Base-by-base conservation (phyloP, 306 rosid species). In the Citrullus amarus region DNA sequence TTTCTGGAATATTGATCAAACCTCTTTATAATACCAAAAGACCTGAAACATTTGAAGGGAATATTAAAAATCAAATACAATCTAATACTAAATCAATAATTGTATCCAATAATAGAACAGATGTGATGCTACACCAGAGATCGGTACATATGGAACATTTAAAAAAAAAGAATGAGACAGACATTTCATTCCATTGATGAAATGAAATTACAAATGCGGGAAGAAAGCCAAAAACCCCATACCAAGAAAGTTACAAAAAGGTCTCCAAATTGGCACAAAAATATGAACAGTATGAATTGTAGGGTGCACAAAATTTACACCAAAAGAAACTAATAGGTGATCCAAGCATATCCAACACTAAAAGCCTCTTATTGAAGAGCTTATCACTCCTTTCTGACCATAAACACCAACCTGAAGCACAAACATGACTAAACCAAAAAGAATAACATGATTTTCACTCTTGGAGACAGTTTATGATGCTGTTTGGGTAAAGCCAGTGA, bases 1-100 rank as follows among this genome's bases (percentile, higher is more conserved):
- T 85, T 94, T 51, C 70, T 82, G 73, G 97, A 86, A 87, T 82
- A 80, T 82, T 58, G 79, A 82, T 90, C 94, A 67, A 89, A 94
- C 80, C 88, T 86, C 81, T 84, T 88, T 79, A 94, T 85, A 63
- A 89, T 69, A 76, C 97, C 98, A 75, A 89, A 94, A 69, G 86
- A 80, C 86, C 97, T 92, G 89, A 16, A 82, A 60, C 60, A 81
- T 85, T 55, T 72, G 38, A 6, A 20, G 75, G 36, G 20, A 44
- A 20, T 44, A 9, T 69, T 8, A n/a, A 13, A 69, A 20, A 6
- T 39, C 7, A 17, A 41, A 67, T n/a, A 39, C n/a, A 41, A 20
- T 41, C 8, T 39, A 18, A 67, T 9, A 41, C 28, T 43, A 48
- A 25, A 25, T 48, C 4, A 48, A 11, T 6, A 25, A n/a, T 8